Evolutionary conservation across 1,139 yeast species (phyloP).

Genomic region (Tardiomyces digboiensis): DNA sequence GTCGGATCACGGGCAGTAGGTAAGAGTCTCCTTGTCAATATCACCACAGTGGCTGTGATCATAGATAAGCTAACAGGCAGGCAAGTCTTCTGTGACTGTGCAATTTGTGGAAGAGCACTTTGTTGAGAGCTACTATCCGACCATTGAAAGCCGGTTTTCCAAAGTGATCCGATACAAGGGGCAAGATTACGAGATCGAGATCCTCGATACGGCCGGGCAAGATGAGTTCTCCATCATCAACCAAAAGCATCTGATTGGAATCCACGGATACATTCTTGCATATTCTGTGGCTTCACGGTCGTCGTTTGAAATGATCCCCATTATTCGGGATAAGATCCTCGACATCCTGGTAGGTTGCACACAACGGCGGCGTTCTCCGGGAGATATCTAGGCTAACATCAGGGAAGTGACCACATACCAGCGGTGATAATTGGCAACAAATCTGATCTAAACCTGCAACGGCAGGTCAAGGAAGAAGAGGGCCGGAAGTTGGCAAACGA

Average conservation of each 20-base stretch:
- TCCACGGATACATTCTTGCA: constrained; percentile 77
- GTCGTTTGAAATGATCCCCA: constrained; percentile 69
- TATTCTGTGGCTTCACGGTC: constrained; percentile 75
- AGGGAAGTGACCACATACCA: constrained; percentile 53
- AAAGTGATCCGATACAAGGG: constrained; percentile 63
- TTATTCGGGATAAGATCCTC: constrained; percentile 76
- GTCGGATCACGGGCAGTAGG: not conserved
- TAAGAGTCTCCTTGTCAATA: too few species aligned
- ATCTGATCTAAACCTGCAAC: constrained; percentile 45
- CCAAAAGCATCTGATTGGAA: constrained; percentile 78
- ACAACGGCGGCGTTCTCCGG: not conserved
- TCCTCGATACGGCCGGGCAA: constrained; percentile 87
- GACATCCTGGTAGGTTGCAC: constrained; percentile 58
- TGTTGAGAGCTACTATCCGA: constrained; percentile 85
- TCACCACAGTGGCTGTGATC: too few species aligned
- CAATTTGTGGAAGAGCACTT: constrained; percentile 85
- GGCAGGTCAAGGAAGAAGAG: constrained; percentile 54
- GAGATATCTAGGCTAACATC: not conserved
- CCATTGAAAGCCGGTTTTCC: constrained; percentile 83
- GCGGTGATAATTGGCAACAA: constrained; percentile 83
- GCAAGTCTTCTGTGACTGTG: constrained; percentile 77
- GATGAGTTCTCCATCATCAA: constrained; percentile 83
- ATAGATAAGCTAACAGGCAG: too few species aligned
- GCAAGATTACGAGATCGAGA: constrained; percentile 75
- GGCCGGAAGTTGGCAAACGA: constrained; percentile 55